These are phyloP conservation scores for Lodderomyces metapsilosis DNA, from an alignment of 1,139 yeast species.

Conservation along the genomic window DNA sequence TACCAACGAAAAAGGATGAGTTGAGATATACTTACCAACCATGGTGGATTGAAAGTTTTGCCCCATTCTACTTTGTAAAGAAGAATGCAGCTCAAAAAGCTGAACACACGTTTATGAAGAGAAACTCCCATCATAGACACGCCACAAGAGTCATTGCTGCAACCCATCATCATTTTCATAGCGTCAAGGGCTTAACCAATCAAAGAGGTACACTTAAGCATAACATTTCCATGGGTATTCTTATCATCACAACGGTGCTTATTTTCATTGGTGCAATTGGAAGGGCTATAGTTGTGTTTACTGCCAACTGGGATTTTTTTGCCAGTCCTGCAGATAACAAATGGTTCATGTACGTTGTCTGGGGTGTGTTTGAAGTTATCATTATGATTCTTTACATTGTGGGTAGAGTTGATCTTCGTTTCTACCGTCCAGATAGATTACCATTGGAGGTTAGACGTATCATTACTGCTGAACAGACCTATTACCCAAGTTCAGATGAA, in stretches of 20 bases:
- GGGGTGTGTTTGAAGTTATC: conserved; percentile 41
- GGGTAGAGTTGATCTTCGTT: conserved; percentile 47
- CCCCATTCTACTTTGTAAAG: conserved; percentile 42
- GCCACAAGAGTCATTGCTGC: conserved; percentile 47
- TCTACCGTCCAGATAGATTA: conserved; percentile 45
- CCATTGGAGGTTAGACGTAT: conserved; percentile 38
- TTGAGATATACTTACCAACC: conserved; percentile 45
- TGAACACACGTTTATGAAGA: conserved; percentile 41
- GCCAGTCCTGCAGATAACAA: conserved; percentile 24
- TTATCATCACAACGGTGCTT: conserved; percentile 32
- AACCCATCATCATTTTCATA: conserved; percentile 40
- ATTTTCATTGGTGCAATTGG: conserved; percentile 32
- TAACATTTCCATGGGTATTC: conserved; percentile 33
- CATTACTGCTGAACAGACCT: conserved; percentile 42
- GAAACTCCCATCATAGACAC: conserved; percentile 44
- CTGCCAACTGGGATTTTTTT: conserved; percentile 20
- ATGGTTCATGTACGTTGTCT: conserved; percentile 34
- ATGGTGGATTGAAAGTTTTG: conserved; percentile 48
- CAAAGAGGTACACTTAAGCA: conserved; percentile 40
- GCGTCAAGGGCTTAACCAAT: conserved; percentile 42
- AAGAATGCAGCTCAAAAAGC: conserved; percentile 40
- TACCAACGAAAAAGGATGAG: conserved; percentile 46
- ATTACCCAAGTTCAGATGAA: conserved; percentile 21
- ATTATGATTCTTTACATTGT: conserved; percentile 36
- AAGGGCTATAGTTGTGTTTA: conserved; percentile 34